Evolutionary conservation across 768 basidiomycete species (phyloP), one percentile per base, ranked within the genome.

Genomic region (Tulasnella sp.): DNA sequence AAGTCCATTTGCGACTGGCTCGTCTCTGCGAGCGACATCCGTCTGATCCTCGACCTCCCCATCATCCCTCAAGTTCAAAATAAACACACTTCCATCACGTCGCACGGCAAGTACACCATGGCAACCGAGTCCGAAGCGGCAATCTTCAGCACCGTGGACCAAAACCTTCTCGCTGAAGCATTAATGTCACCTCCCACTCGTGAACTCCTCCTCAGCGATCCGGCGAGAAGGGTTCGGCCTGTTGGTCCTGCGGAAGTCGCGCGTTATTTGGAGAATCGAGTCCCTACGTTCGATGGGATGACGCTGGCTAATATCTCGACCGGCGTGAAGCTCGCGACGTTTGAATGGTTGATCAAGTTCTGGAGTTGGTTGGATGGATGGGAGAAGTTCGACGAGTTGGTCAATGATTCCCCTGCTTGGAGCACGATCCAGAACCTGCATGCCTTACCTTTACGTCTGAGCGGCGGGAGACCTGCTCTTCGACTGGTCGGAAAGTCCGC

Each of bases 281-380:
- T 34, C 34, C 31, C 37, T 9, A 8, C 40, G 19, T 49, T 49
- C 15, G 3, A 3, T 22, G 19, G 8, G 2, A 49, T 8, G 45
- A 7, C 19, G 40, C n/a, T 49, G 5, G 34, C 71, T 17, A n/a
- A 14, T 7, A 42, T 36, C 15, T 75, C 75, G 45, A 22, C 45
- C 31, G 76, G 77, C 7, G 78, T 81, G 49, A 76, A 77, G 9
- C 72, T 38, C 4, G 70, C 78, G 14, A 49, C 15, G 9, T 76
- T 85, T 17, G 52, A 74, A 7, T 86, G 85, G 85, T 75, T 87
- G n/a, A 79, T 81, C 0, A 70, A 72, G 1, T 87, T 87, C 76
- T 88, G 87, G 87, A 58, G 72, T 3, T 88, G 87, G 87, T 70
- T 86, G 67, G 80, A 78, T 5, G 75, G 39, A 0, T 86, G 83